Base-by-base conservation (phyloP, 2,329 filamentous ascomycete species). In the Piedraia hortae region DNA sequence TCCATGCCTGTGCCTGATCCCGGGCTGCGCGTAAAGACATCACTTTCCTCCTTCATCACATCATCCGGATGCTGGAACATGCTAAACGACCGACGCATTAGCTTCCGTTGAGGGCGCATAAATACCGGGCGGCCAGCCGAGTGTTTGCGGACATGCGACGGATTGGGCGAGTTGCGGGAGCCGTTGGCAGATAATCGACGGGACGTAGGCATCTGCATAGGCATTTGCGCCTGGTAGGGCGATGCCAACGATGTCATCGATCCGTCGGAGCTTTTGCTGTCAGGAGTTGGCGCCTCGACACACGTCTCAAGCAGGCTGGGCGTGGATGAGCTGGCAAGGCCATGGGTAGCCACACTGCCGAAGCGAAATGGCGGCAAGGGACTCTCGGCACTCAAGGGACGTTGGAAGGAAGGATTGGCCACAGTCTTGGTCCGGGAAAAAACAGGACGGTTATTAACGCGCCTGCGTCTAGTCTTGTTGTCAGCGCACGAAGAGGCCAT, bases 1-100 rank as follows among this genome's bases (percentile, higher is more conserved):
- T 89, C 78, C 61, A 73, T 74, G 25, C 82, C 70, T 61, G 29
- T 82, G 50, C 35, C 54, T 57, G 28, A 22, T 4, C 32, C 27
- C 12, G 31, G 28, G 10, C 59, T 53, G n/a, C n/a, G n/a, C 40
- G 34, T 50, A 43, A 50, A 50, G 23, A 60, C 59, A 20, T 64
- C 61, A 31, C 69, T 53, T 43, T 78, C 77, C 25, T 67, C 56
- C 47, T 75, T 77, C 52, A 89, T 72, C 24, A 91, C 57, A 41
- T 93, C 85, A 32, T 63, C 72, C 3, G 80, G 72, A 42, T 72
- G 66, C 50, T 93, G 82, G 47, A 89, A 97, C 85, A 97, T 97
- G 58, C 85, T 93, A 39, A 91, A 52, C 12, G 82, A 89, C 32
- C 85, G 67, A 28, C 85, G 68, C 39, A 82, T 82, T 43, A 85